Evolutionary conservation across 495 filamentous ascomycete genomes (phyloP).

Genomic region (Xylaria intraflava): DNA sequence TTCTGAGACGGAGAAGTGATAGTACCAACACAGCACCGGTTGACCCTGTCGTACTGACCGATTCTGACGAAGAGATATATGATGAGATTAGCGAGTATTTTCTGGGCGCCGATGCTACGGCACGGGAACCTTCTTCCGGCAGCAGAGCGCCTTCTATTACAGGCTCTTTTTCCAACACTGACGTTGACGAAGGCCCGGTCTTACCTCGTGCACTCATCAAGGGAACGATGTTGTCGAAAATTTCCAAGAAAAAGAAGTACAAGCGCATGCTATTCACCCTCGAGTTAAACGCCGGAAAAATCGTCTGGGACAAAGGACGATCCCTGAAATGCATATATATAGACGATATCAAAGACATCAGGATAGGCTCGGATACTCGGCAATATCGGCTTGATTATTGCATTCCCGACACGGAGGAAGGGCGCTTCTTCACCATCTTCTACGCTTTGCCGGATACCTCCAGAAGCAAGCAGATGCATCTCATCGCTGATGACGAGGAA

Average conservation of each 20-base stretch:
- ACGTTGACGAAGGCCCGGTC: conserved; percentile 53
- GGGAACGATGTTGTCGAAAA: conserved; percentile 70
- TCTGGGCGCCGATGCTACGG: conserved; percentile 23
- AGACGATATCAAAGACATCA: conserved; percentile 88
- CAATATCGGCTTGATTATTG: conserved; percentile 84
- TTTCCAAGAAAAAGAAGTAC: conserved; percentile 70
- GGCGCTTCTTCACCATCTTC: conserved; percentile 80
- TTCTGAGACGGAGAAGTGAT: conserved; percentile 80
- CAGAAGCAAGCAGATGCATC: conserved; percentile 68
- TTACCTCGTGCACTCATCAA: conserved; percentile 63
- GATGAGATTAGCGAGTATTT: conserved; percentile 29
- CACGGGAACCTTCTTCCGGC: conserved; percentile 30
- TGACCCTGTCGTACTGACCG: conserved; percentile 50
- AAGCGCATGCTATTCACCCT: conserved; percentile 70
- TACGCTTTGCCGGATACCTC: conserved; percentile 67
- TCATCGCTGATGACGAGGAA: conserved; percentile 66
- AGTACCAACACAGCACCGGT: conserved; percentile 59
- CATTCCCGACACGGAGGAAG: conserved; percentile 53
- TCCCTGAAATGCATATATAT: conserved; percentile 80
- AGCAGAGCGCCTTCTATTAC: conserved; percentile 32
- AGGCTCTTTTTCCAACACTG: conserved; percentile 25
- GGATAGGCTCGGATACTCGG: conserved; percentile 73
- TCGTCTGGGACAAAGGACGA: conserved; percentile 77
- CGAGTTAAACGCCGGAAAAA: conserved; percentile 73
- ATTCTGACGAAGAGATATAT: conserved; percentile 58